Conservation (phyloP, 306 rosid species). For the Vigna trinervia region DNA sequence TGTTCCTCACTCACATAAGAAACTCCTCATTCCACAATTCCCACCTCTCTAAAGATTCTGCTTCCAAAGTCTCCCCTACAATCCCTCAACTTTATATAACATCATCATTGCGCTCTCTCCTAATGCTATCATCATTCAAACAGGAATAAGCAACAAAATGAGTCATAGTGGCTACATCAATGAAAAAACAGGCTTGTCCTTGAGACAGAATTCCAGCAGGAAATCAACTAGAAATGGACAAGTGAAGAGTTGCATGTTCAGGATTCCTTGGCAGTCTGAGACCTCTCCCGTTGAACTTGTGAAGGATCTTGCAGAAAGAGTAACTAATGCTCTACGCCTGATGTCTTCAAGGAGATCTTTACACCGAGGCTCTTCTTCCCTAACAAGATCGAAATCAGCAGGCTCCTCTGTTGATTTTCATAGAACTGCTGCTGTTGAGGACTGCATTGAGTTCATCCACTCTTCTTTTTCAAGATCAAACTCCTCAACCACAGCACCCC, state of each 20-base stretch:
- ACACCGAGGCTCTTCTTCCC: constrained; percentile 47
- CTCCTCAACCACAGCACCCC: constrained; percentile 50
- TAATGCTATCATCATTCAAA: constrained; percentile 27
- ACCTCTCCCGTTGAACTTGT: constrained; percentile 56
- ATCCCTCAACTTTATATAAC: constrained; percentile 22
- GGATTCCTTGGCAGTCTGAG: constrained; percentile 56
- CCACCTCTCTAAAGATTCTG: constrained; percentile 27
- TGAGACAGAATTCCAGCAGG: constrained; percentile 48
- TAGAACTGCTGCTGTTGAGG: constrained; percentile 80
- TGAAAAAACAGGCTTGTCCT: constrained; percentile 47
- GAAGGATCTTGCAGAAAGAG: constrained; percentile 70
- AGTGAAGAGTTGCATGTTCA: constrained; percentile 50
- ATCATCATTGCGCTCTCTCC: not conserved
- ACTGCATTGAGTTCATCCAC: constrained; percentile 88
- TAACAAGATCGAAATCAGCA: constrained; percentile 59
- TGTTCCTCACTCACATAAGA: constrained; percentile 34
- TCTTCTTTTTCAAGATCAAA: constrained; percentile 73
- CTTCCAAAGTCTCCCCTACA: constrained; percentile 34
- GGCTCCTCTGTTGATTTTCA: constrained; percentile 60
- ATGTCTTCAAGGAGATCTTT: constrained; percentile 48
- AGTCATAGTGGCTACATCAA: constrained; percentile 38
- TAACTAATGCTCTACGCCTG: constrained; percentile 56
- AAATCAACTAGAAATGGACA: constrained; percentile 42
- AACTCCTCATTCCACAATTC: constrained; percentile 32
- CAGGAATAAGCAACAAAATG: constrained; percentile 39